Percentiles rank a stretch among this genome's conserved stretches.
These are phyloP conservation scores for Collariella sp. DNA, from an alignment of 495 filamentous ascomycete genomes.

Conservation along the genomic window DNA sequence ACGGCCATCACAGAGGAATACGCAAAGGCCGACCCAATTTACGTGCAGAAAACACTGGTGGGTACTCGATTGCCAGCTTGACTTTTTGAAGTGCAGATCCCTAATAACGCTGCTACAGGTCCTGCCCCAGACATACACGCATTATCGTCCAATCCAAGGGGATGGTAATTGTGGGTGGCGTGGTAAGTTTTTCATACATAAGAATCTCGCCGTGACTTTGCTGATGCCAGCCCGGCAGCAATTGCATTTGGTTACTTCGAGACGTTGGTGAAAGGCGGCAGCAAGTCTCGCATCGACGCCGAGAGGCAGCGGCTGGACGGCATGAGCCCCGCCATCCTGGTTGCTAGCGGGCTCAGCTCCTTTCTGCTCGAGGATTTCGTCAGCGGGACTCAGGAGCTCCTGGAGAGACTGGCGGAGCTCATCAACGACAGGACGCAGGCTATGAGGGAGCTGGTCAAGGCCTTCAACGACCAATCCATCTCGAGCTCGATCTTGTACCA, in stretches of 20 bases:
- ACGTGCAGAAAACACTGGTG: conserved; percentile 78
- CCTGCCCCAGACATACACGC: conserved; percentile 74
- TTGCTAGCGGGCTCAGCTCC: conserved; percentile 55
- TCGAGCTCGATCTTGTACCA: conserved; percentile 65
- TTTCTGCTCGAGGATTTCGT: conserved; percentile 77
- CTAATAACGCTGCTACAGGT: conserved; percentile 36
- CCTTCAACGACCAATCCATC: conserved; percentile 62
- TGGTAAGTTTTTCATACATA: conserved; percentile 50
- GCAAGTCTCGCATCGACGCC: conserved; percentile 52
- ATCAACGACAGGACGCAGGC: conserved; percentile 48
- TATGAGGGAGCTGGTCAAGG: conserved; percentile 51
- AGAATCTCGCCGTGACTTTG: not conserved
- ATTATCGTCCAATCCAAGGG: conserved; percentile 78
- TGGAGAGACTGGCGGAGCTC: conserved; percentile 49
- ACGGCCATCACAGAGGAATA: conserved; percentile 77
- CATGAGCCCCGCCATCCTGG: conserved; percentile 57
- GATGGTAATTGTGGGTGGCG: conserved; percentile 98
- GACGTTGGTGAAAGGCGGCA: conserved; percentile 57
- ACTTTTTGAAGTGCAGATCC: not conserved
- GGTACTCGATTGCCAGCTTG: conserved; percentile 12
- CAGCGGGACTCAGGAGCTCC: conserved; percentile 59
- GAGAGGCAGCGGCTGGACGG: conserved; percentile 65
- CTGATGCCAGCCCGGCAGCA: conserved; percentile 44
- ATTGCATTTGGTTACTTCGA: conserved; percentile 93
- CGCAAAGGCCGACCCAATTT: conserved; percentile 79